Conservation (phyloP, 768 basidiomycete genomes). For the Tylopilus plumbeoviolaceoides region DNA sequence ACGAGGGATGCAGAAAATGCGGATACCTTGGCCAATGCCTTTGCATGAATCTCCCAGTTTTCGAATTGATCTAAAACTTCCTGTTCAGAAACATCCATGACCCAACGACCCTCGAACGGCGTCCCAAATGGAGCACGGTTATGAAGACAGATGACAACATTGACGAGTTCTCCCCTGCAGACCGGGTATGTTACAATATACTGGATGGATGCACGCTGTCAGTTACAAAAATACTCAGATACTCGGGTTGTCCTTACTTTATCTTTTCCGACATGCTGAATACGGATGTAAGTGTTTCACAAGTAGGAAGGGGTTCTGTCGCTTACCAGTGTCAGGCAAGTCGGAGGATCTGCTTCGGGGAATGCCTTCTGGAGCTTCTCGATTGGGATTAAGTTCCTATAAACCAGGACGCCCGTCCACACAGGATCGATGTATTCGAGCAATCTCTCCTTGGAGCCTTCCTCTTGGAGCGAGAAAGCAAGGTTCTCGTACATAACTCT, state of each 20-base stretch:
- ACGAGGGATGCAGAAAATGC: too few species aligned
- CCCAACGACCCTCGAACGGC: constrained; percentile 29
- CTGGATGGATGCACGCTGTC: constrained; percentile 21
- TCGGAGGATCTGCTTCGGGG: constrained; percentile 26
- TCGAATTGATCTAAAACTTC: constrained; percentile 29
- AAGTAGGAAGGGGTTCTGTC: neutral
- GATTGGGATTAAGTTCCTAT: constrained; percentile 35
- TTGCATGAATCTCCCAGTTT: constrained; percentile 20
- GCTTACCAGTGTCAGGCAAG: constrained; percentile 23
- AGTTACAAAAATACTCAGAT: neutral
- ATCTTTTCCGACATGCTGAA: constrained; percentile 23
- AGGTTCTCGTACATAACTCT: constrained; percentile 22
- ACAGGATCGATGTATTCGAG: constrained; percentile 28
- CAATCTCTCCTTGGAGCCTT: constrained; percentile 4
- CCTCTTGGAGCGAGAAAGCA: constrained; percentile 5
- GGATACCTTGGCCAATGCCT: constrained; percentile 9
- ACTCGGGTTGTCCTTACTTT: constrained; percentile 1
- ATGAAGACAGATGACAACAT: constrained; percentile 31
- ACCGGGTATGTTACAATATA: constrained; percentile 39
- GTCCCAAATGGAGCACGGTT: constrained; percentile 30
- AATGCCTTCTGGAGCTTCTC: constrained; percentile 29
- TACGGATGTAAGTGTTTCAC: neutral
- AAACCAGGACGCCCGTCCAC: constrained; percentile 37
- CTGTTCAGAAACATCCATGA: constrained; percentile 25
- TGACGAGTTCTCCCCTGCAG: constrained; percentile 30